phyloP scores from a whole-genome alignment of 1,284 basidiomycete genomes.

The Pseudozyma tsukubaensis region DNA sequence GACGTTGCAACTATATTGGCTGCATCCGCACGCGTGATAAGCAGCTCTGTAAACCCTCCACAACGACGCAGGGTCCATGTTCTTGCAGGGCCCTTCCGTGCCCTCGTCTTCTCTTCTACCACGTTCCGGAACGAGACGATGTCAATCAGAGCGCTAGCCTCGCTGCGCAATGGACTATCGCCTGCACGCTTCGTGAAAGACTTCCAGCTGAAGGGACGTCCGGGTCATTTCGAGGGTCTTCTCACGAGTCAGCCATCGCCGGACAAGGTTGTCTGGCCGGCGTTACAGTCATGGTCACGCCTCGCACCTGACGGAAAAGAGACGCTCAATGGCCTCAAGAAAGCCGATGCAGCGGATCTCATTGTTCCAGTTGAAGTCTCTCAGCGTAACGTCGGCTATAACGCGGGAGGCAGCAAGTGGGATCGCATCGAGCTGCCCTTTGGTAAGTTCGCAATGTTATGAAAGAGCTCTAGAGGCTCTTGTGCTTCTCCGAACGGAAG shows the following conservation, averaged over 20 bases:
- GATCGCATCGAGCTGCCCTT: constrained; percentile 53
- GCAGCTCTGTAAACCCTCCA: too few species aligned
- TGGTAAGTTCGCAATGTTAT: background rate
- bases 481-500: background rate
- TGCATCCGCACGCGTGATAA: too few species aligned
- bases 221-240: constrained; percentile 30
- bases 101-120: background rate
- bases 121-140: constrained; percentile 14
- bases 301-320: constrained; percentile 26
- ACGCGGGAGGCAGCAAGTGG: constrained; percentile 38
- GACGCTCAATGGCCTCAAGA: constrained; percentile 38
- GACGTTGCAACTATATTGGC: too few species aligned
- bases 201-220: constrained; percentile 28
- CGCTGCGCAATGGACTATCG: constrained; percentile 24
- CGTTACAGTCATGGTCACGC: constrained; percentile 33
- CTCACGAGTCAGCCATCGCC: constrained; percentile 10
- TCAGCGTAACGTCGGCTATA: constrained; percentile 39
- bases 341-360: constrained; percentile 20
- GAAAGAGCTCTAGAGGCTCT: background rate
- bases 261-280: constrained; percentile 47
- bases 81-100: too few species aligned
- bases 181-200: constrained; percentile 25
- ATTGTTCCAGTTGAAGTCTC: constrained; percentile 53
- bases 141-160: constrained; percentile 21
- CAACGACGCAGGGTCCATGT: too few species aligned